Conservation (phyloP, 441 rosid species). For the Biscutella laevigata region DNA sequence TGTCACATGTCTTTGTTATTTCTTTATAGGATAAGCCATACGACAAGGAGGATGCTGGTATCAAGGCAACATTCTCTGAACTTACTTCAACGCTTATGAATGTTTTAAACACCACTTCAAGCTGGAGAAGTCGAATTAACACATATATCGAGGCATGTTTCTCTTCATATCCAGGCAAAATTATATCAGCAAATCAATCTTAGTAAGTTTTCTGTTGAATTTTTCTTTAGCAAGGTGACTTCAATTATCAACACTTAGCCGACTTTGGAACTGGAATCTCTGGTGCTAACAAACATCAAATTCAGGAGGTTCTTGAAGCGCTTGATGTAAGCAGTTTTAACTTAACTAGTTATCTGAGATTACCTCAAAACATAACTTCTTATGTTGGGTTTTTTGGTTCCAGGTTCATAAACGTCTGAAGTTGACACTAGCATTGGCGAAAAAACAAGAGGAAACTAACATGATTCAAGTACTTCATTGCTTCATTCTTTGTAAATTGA, state of each 20-base stretch:
- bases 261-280: conserved; percentile 97
- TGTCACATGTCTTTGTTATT: conserved; percentile 20
- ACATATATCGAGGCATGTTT: conserved; percentile 67
- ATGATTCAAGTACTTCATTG: conserved; percentile 64
- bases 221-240: conserved; percentile 77
- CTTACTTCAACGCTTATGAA: conserved; percentile 80
- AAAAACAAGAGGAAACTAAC: conserved; percentile 86
- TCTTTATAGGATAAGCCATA: conserved; percentile 64
- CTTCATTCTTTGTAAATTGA: conserved; percentile 11
- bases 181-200: not conserved
- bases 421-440: conserved; percentile 60
- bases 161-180: not conserved
- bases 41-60: conserved; percentile 78
- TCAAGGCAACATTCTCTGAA: conserved; percentile 82
- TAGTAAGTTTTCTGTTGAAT: not conserved
- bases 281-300: conserved; percentile 69
- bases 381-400: not conserved
- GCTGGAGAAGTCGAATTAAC: conserved; percentile 84
- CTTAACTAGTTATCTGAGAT: too few species aligned
- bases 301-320: conserved; percentile 84
- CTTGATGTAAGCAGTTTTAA: conserved; percentile 71
- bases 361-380: conserved; percentile 6
- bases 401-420: conserved; percentile 80
- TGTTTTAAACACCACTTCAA: conserved; percentile 67
- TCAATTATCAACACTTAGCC: conserved; percentile 65